Base-by-base conservation (phyloP, 1,284 basidiomycete species). In the Megacollybia platyphylla region DNA sequence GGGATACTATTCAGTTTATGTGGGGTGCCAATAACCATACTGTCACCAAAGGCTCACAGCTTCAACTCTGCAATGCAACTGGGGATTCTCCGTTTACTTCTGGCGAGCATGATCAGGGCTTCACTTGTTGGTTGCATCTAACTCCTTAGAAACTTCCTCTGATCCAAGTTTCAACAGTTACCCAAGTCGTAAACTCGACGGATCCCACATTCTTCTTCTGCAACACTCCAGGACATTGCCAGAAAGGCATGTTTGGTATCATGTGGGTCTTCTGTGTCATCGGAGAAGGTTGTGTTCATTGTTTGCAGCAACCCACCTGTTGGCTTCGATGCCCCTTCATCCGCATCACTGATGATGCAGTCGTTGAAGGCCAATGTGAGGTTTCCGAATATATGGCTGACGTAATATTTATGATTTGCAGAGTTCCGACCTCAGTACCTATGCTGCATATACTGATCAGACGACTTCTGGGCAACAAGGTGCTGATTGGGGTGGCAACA, bases 211-310 rank as follows among this genome's bases (percentile, higher is more conserved):
- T 71, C 74, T 83, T 68, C 74, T 80, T 76, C 67, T 87, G 83
- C 57, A 76, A 64, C 46, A 71, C 73, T 39, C 72, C 78, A 42
- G 60, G 51, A 44, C 82, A 86, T 57, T 86, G 81, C 55, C 61
- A 76, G 56, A 77, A 80, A 69, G 83, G 83, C 51, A 87, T 87
- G 82, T 86, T 84, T 58, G 82, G 81, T 63, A 73, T 83, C 62
- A 75, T 83, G 67, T 67, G 52, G 37, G 62, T 51, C 26, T 3
- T 24, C 15, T 27, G 5, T 31, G 5, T 27, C 45, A 13, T 27
- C 11, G 5, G 20, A 24, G 20, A 24, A 24, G 5, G 27, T 24
- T 28, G 11, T 20, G 26, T 36, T 20, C 5, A 11, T 41, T 41
- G 47, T 37, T 15, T 43, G 26, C 39, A 71, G 68, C 55, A 85